These are phyloP conservation scores for Puccinia hordei DNA, from an alignment of 1,284 basidiomycete genomes.

Conservation along the genomic window DNA sequence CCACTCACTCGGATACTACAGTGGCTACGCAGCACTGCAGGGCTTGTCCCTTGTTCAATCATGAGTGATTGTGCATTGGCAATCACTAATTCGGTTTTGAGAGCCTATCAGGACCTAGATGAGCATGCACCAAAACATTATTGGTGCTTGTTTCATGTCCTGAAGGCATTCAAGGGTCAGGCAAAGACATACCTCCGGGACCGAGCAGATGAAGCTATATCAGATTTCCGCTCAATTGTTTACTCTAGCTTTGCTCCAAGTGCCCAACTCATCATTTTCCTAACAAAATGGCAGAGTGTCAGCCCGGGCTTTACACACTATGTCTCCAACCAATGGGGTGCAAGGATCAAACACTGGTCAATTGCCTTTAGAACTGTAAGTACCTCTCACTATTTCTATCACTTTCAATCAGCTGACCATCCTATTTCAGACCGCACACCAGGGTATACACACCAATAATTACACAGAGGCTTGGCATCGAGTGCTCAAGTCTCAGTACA, in stretches of 20 bases:
- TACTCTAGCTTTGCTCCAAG: not conserved
- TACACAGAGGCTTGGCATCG: not conserved
- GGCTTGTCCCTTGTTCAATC: not conserved
- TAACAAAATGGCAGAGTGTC: not conserved
- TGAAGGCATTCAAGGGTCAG: not conserved
- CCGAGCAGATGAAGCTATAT: not conserved
- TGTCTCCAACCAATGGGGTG: not conserved
- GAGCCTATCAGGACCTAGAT: not conserved
- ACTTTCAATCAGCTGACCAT: not conserved
- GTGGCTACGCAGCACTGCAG: not conserved
- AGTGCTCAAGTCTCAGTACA: not conserved
- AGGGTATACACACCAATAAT: constrained; percentile 2
- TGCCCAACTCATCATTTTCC: not conserved
- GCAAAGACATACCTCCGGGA: not conserved
- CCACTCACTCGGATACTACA: not conserved
- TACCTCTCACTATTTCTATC: not conserved
- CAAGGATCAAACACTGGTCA: not conserved
- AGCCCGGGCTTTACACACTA: not conserved
- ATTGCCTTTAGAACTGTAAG: not conserved
- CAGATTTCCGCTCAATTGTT: not conserved
- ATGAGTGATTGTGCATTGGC: not conserved
- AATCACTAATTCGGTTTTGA: not conserved
- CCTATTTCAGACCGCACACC: not conserved
- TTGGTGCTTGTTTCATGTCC: constrained; percentile 1
- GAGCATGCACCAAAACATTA: not conserved